A percentile compares a stretch with the other conserved stretches of the same genome.
These are phyloP conservation scores for Mucor plumbeus DNA, from an alignment of 371 early-diverging fungal species.

Conservation along the genomic window DNA sequence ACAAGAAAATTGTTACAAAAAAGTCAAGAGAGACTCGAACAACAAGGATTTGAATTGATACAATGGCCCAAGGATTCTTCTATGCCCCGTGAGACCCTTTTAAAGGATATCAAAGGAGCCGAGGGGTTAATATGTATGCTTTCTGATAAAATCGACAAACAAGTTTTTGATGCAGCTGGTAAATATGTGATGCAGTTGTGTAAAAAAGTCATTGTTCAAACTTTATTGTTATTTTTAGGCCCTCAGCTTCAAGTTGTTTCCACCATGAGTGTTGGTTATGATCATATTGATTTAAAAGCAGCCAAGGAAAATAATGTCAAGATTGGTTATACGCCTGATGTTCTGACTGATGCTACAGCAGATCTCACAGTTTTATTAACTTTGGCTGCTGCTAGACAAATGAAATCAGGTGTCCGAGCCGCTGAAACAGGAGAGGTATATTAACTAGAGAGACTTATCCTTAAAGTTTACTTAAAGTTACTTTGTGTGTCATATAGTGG, in stretches of 20 bases:
- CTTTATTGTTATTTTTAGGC: conserved; percentile 26
- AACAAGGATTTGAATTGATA: conserved; percentile 33
- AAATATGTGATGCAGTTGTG: conserved; percentile 4
- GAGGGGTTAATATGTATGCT: conserved; percentile 55
- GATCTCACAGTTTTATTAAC: conserved; percentile 81
- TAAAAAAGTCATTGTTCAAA: background rate
- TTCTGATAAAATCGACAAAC: conserved; percentile 74
- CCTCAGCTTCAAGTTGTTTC: conserved; percentile 67
- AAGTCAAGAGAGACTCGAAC: conserved; percentile 26
- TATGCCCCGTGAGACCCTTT: conserved; percentile 44
- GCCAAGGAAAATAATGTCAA: conserved; percentile 53
- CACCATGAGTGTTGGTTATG: conserved; percentile 84
- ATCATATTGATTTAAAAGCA: conserved; percentile 73
- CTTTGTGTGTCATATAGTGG: conserved; percentile 51
- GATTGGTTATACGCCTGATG: conserved; percentile 89
- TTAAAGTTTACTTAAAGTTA: background rate
- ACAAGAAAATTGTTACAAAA: conserved; percentile 42
- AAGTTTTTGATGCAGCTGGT: conserved; percentile 70
- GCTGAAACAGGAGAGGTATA: conserved; percentile 57
- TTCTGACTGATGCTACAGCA: conserved; percentile 89
- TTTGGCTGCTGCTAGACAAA: conserved; percentile 72
- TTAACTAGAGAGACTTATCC: background rate
- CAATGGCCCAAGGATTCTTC: conserved; percentile 50
- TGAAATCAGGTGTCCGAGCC: conserved; percentile 67
- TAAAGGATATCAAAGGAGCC: conserved; percentile 35